Evolutionary conservation across 2,329 filamentous ascomycete species (phyloP).

Genomic region (Pseudogymnoascus sp.): DNA sequence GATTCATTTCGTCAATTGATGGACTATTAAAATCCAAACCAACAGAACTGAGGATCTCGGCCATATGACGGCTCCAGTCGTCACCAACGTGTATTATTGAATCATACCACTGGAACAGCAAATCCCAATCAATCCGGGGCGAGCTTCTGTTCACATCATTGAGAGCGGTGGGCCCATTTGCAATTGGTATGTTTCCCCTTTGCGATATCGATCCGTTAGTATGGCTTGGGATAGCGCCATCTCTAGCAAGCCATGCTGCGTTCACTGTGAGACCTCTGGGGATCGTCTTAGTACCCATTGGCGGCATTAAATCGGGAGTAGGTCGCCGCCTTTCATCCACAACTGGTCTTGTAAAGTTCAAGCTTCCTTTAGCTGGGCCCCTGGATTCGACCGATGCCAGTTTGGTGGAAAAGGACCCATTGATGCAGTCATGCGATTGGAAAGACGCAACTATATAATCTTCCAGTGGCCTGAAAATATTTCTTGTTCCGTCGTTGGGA

Average conservation of each 20-base stretch:
- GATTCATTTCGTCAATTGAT: conserved; percentile 27
- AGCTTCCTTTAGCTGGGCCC: conserved; percentile 26
- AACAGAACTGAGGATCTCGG: conserved; percentile 41
- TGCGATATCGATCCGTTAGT: conserved; percentile 30
- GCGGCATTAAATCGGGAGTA: conserved; percentile 38
- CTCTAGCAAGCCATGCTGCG: conserved; percentile 73
- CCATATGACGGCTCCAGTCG: conserved; percentile 57
- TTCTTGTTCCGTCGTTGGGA: conserved; percentile 39
- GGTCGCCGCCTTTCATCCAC: conserved; percentile 32
- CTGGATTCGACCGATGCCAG: conserved; percentile 34
- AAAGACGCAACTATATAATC: conserved; percentile 69
- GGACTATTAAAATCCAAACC: conserved; percentile 17
- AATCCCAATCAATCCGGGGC: conserved; percentile 69
- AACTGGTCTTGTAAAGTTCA: conserved; percentile 22
- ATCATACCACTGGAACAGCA: conserved; percentile 69
- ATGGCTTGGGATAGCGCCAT: conserved; percentile 37
- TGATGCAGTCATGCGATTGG: conserved; percentile 64
- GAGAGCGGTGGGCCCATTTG: neutral
- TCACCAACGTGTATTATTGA: conserved; percentile 60
- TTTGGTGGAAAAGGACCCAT: conserved; percentile 62
- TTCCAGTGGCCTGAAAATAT: conserved; percentile 69
- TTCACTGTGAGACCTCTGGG: conserved; percentile 75
- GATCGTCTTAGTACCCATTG: conserved; percentile 69
- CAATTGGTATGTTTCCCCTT: conserved; percentile 25
- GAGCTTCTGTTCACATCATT: conserved; percentile 51